Conservation (phyloP, 352 stramenopile species). For the Aphanomyces cochlioides region DNA sequence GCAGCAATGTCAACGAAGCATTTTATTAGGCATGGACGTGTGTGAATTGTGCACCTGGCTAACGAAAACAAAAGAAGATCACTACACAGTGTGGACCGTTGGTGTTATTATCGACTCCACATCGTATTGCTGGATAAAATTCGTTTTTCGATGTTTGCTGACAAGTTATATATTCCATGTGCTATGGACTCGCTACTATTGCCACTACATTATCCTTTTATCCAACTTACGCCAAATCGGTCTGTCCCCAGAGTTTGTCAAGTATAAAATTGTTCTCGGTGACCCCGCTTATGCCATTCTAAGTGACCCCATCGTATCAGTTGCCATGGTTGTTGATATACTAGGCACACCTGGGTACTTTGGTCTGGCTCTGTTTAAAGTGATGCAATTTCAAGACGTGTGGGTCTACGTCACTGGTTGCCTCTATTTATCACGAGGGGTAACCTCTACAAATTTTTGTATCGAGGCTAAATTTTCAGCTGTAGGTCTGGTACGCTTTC, state of each 20-base stretch:
- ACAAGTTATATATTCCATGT: background rate
- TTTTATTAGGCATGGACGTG: background rate
- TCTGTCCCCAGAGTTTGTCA: too few relatives aligned
- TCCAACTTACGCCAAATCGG: background rate
- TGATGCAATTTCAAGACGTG: conserved; percentile 2
- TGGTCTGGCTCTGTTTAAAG: conserved; percentile 8
- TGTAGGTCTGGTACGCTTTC: conserved; percentile 27
- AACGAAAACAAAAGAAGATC: background rate
- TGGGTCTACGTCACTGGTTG: background rate
- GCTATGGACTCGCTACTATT: background rate
- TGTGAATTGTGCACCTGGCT: background rate
- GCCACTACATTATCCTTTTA: conserved; percentile 4
- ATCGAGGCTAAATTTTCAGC: background rate
- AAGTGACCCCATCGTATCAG: conserved; percentile 7
- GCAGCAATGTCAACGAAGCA: background rate
- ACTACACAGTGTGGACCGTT: background rate
- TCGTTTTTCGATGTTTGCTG: background rate
- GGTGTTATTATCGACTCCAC: background rate
- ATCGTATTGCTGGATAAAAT: background rate
- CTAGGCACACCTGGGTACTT: conserved; percentile 10
- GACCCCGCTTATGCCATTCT: conserved; percentile 15
- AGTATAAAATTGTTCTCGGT: conserved; percentile 4
- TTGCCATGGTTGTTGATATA: conserved; percentile 22
- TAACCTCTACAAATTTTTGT: background rate
- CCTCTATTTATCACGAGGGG: conserved; percentile 16